These are phyloP conservation scores for Fraxinus floribunda DNA, from an alignment of 305 asterid species.

Conservation along the genomic window DNA sequence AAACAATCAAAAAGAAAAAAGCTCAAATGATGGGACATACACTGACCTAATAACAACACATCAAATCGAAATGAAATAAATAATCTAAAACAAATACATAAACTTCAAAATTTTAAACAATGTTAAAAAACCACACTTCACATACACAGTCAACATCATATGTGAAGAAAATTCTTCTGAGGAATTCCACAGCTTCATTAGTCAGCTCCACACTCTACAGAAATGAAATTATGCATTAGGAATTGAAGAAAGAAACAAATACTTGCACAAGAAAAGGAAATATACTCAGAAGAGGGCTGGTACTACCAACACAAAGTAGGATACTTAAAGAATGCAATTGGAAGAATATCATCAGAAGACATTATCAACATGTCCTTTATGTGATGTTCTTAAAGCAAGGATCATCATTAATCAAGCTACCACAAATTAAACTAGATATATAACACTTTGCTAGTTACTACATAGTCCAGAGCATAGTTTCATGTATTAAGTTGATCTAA, in stretches of 20 bases:
- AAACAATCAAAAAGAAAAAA: background rate
- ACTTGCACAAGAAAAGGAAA: constrained; percentile 14
- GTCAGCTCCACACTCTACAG: constrained; percentile 91
- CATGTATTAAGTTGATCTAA: background rate
- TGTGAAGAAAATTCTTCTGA: constrained; percentile 61
- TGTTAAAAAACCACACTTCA: constrained; percentile 16
- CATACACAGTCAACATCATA: constrained; percentile 84
- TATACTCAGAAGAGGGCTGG: background rate
- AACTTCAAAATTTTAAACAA: background rate
- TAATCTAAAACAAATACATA: constrained; percentile 14
- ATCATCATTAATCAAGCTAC: background rate
- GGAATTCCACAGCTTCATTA: constrained; percentile 82
- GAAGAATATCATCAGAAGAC: constrained; percentile 18
- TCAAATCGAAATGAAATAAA: background rate
- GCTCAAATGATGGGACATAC: constrained; percentile 13
- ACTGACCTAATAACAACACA: background rate
- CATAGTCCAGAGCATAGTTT: background rate
- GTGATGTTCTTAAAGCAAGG: background rate
- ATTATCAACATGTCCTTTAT: background rate
- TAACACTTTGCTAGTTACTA: background rate
- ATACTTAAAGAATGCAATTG: background rate
- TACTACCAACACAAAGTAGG: background rate
- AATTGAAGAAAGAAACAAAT: constrained; percentile 13
- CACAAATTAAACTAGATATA: background rate
- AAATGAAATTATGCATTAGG: constrained; percentile 35